phyloP scores from a whole-genome alignment of 352 stramenopile genomes.

The Phytophthora aleatoria region DNA sequence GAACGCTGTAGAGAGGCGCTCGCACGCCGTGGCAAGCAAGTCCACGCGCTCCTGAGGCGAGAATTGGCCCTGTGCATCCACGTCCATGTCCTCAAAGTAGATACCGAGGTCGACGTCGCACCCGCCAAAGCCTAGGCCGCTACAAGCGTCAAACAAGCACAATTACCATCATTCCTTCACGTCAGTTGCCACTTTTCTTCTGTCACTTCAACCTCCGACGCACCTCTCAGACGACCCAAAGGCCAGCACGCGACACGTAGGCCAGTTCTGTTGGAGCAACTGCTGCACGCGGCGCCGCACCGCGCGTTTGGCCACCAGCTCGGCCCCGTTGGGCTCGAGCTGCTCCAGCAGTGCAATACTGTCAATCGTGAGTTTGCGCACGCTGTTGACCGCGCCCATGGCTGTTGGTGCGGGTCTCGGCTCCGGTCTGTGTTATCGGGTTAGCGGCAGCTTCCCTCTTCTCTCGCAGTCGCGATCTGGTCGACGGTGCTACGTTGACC shows the following conservation, averaged over 20 bases:
- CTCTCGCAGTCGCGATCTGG: slow-evolving; percentile 5
- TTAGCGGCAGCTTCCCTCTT: slow-evolving; percentile 1
- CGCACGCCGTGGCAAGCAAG: slow-evolving; percentile 58
- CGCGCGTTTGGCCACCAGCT: slow-evolving; percentile 55
- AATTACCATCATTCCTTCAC: slow-evolving; percentile 8
- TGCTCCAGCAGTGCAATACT: slow-evolving; percentile 80
- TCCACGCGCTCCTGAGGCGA: slow-evolving; percentile 58
- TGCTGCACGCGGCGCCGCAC: slow-evolving; percentile 59
- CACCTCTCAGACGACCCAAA: slow-evolving; percentile 87
- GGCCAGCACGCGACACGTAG: slow-evolving; percentile 58
- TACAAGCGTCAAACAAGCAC: slow-evolving; percentile 24
- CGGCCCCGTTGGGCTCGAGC: slow-evolving; percentile 70
- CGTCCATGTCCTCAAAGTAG: slow-evolving; percentile 76
- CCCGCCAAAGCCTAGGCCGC: slow-evolving; percentile 72
- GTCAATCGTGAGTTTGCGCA: slow-evolving; percentile 82
- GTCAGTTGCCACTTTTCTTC: neutral
- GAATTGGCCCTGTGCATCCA: slow-evolving; percentile 63
- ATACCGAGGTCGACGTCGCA: slow-evolving; percentile 85
- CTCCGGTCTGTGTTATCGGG: neutral
- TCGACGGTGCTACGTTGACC: neutral
- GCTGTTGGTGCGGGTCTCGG: slow-evolving; percentile 4
- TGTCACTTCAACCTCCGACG: neutral
- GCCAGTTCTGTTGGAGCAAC: slow-evolving; percentile 39
- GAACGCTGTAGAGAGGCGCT: slow-evolving; percentile 48
- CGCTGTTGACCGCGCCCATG: slow-evolving; percentile 84